phyloP scores from a whole-genome alignment of 371 early-diverging fungal genomes.

The Choanephora cucurbitarum region DNA sequence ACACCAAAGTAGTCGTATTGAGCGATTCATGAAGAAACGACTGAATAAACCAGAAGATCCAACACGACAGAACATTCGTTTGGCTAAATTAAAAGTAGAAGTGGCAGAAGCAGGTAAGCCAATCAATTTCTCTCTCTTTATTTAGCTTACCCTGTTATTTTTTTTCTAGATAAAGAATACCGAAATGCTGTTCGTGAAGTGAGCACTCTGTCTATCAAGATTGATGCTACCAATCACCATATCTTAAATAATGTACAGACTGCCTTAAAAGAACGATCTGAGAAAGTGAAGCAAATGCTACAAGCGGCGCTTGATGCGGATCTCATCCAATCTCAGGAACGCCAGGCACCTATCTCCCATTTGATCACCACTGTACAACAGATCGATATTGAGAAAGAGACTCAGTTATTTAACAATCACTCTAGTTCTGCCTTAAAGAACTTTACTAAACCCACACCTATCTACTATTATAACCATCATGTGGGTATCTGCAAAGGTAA shows the following conservation, averaged over 20 bases:
- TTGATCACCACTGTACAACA: constrained; percentile 10
- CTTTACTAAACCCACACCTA: constrained; percentile 17
- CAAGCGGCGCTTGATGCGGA: constrained; percentile 16
- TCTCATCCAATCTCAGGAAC: constrained; percentile 9
- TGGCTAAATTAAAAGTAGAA: constrained; percentile 35
- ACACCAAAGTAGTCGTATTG: constrained; percentile 26
- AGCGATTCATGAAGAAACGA: constrained; percentile 31
- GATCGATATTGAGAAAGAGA: constrained; percentile 13
- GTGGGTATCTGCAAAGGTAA: constrained; percentile 39
- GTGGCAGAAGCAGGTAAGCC: constrained; percentile 30
- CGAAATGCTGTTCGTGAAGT: constrained; percentile 33
- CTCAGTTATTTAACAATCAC: constrained; percentile 7
- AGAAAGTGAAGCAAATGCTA: constrained; percentile 15
- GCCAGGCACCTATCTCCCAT: constrained; percentile 7
- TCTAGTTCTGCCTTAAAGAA: constrained; percentile 5
- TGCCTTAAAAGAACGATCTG: constrained; percentile 20
- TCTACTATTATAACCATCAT: constrained; percentile 28
- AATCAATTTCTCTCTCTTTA: too few species aligned
- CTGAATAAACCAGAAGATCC: constrained; percentile 27
- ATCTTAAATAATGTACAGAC: constrained; percentile 21
- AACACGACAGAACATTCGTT: constrained; percentile 17
- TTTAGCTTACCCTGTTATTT: too few species aligned
- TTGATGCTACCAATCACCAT: constrained; percentile 26
- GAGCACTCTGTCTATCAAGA: constrained; percentile 20
- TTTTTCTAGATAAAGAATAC: constrained; percentile 22